Base-by-base conservation (phyloP, 257 asterid species). In the Mitragyna speciosa region DNA sequence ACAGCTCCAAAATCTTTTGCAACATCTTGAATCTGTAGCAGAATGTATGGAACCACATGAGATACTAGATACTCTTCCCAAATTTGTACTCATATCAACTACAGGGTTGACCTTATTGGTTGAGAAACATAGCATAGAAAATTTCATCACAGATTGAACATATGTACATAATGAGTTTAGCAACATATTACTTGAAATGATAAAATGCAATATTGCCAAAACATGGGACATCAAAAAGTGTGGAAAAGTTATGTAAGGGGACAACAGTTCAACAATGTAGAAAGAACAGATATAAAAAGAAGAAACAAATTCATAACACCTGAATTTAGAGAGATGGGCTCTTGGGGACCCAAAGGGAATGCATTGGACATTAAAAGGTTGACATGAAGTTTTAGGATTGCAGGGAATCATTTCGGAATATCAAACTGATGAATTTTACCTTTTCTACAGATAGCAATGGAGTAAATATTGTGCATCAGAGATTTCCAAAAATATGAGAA, bases 1-100 rank as follows among this genome's bases (percentile, higher is more conserved):
- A 94, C 98, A 81, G 97, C 99, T 79, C 94, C 95, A 85, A 93
- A 95, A 77, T 83, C 92, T 91, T 90, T 90, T 49, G 99, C 99
- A 68, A 89, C 96, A 45, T 90, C 92, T 89, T 94, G 98, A 20
- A 92, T 87, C 97, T 94, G 88, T 78, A 85, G 66, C 69, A 78
- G 68, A 73, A 86, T 22, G 68, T 7, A 75, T 63, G 70, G 49
- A 73, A 73, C 68, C 72, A 63, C 69, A 67, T 79, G 77, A 76
- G 70, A 66, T 76, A 75, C 12, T 48, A 24, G 39, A 31, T 24
- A 65, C 30, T 33, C 9, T 8, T 1, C 47, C 63, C 11, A 69
- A 71, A 69, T 58, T 78, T 69, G 39, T 24, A 20, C 19, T 56
- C 54, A n/a, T 26, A 70, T 31, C 41, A 31, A 65, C 45, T 33